Evolutionary conservation across 306 rosid species (phyloP).

Genomic region (Mucuna pruriens): DNA sequence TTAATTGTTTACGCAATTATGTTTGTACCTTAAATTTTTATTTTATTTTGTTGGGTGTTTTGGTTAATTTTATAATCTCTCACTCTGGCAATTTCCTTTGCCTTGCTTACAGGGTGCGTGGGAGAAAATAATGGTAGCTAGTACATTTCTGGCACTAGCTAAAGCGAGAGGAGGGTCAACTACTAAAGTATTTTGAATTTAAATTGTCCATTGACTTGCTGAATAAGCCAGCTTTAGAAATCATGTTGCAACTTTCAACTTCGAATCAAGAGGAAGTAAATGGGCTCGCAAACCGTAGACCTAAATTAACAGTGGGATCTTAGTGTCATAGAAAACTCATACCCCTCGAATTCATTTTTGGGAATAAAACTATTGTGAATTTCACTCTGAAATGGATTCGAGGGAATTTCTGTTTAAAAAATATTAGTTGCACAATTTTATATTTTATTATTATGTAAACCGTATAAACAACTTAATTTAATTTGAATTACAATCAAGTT

Average conservation of each 20-base stretch:
- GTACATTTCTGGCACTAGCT: background rate
- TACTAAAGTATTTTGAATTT: background rate
- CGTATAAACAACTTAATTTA: background rate
- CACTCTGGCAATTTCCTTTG: background rate
- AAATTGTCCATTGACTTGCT: background rate
- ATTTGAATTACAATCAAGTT: background rate
- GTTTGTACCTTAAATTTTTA: background rate
- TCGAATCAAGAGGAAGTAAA: background rate
- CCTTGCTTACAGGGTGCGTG: constrained; percentile 33
- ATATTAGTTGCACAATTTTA: background rate
- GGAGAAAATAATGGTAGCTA: constrained; percentile 14
- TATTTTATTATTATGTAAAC: background rate
- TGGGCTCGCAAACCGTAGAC: background rate
- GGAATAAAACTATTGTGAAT: background rate
- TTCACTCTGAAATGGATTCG: background rate
- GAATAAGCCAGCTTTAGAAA: background rate
- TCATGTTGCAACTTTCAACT: constrained; percentile 17
- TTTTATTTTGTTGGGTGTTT: background rate
- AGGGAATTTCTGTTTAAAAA: background rate
- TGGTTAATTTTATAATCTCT: background rate
- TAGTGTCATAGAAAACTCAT: background rate
- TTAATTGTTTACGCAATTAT: background rate
- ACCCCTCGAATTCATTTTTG: background rate
- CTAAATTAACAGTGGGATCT: background rate
- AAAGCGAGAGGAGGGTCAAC: background rate